Percentiles rank a stretch among this genome's conserved stretches.
These are phyloP conservation scores for Poterioochromonas sp. DNA, from an alignment of 352 stramenopile species.

Conservation along the genomic window DNA sequence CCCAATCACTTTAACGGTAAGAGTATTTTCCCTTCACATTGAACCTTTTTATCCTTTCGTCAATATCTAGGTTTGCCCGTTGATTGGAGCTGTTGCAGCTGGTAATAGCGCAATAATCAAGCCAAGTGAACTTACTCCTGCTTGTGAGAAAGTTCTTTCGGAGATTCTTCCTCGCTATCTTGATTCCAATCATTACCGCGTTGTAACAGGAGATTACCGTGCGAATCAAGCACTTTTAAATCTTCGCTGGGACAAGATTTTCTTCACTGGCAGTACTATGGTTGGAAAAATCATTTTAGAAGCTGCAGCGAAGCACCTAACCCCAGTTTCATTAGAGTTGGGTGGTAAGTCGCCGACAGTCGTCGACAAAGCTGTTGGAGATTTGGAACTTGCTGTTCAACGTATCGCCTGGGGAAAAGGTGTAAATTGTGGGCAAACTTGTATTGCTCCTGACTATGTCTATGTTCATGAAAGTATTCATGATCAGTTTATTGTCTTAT, in stretches of 20 bases:
- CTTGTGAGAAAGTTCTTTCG: constrained; percentile 53
- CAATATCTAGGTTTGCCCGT: constrained; percentile 63
- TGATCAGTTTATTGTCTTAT: constrained; percentile 38
- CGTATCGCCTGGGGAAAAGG: constrained; percentile 71
- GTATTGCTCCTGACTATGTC: constrained; percentile 83
- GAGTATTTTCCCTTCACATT: constrained; percentile 67
- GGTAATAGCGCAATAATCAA: constrained; percentile 88
- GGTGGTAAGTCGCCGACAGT: constrained; percentile 61
- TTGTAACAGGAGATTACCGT: constrained; percentile 67
- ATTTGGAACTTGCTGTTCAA: constrained; percentile 40
- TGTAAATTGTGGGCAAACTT: constrained; percentile 83
- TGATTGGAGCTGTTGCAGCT: constrained; percentile 62
- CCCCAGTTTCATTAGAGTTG: constrained; percentile 80
- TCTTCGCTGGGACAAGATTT: constrained; percentile 51
- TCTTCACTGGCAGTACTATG: constrained; percentile 60
- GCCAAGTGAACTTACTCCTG: constrained; percentile 68
- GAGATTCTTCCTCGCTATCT: constrained; percentile 55
- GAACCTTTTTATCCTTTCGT: constrained; percentile 83
- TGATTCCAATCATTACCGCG: constrained; percentile 54
- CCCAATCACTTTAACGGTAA: constrained; percentile 63
- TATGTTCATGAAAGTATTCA: constrained; percentile 59
- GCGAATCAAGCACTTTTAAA: constrained; percentile 55
- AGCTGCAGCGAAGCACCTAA: constrained; percentile 80
- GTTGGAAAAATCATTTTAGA: constrained; percentile 65
- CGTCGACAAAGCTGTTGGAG: constrained; percentile 27